Base-by-base conservation (phyloP, 2,329 filamentous ascomycete species). In the Colletotrichum endophyticum region DNA sequence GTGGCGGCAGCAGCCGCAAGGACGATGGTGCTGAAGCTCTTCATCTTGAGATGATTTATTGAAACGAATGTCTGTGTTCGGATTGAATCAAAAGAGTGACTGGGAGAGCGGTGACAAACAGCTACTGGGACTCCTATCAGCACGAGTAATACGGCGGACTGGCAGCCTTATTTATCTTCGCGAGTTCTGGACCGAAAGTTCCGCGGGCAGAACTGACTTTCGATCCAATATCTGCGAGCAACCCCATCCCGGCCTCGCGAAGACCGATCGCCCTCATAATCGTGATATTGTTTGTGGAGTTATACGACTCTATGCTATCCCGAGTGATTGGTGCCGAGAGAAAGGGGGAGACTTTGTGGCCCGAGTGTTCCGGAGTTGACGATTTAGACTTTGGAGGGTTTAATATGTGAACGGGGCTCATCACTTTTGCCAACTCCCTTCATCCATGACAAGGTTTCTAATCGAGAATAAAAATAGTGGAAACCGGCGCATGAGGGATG, bases 391-490 rank as follows among this genome's bases (percentile, higher is more conserved):
- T 75, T 22, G 63, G 62, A 44, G 39, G 28, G 22, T 13, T 69
- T 67, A 64, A 72, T 75, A 72, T 63, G 69, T 25, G 44, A 28
- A 68, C n/a, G 69, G 70, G 57, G 56, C 70, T 75, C 30, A 64
- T 68, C 22, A 34, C 8, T 15, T 4, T 13, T 34, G 32, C 25
- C 63, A 68, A 68, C 56, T 30, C 22, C 56, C 70, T 25, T 11
- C n/a, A 75, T 73, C 73, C 73, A 57, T 75, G 73, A 49, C 27
- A 59, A 49, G 39, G 73, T 73, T 75, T 64, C 27, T n/a, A n/a
- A 25, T 68, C 44, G 39, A 28, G 15, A 36, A 28, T 71, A 56
- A 53, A 28, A 62, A 62, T 62, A n/a, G 30, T 32, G 59, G 28
- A 61, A 28, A 61, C 27, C 3, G 16, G 25, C 22, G 25, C n/a